These are phyloP conservation scores for Eleusine coracana DNA, from an alignment of 176 grass and related monocot genomes.

Conservation along the genomic window DNA sequence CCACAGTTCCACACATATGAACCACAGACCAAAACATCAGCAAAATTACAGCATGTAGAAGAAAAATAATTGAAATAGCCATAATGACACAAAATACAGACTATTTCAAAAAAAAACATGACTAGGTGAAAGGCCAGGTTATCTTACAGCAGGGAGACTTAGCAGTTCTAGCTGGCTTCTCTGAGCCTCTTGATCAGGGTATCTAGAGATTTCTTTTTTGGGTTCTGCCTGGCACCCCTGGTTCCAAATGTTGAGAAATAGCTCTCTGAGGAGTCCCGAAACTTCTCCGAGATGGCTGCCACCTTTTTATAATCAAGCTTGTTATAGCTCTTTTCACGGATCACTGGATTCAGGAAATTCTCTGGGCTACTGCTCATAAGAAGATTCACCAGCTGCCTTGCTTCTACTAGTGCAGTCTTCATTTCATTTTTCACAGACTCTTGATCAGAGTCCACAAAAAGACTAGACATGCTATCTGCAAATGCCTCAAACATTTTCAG, in stretches of 20 bases:
- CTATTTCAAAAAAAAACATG: constrained; percentile 45
- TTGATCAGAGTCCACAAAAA: constrained; percentile 68
- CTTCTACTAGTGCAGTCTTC: constrained; percentile 75
- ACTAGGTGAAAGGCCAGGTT: constrained; percentile 39
- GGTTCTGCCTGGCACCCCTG: constrained; percentile 73
- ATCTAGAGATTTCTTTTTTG: constrained; percentile 91
- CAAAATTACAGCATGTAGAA: constrained; percentile 45
- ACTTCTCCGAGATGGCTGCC: constrained; percentile 80
- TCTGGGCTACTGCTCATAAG: constrained; percentile 93
- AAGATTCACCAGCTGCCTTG: constrained; percentile 88
- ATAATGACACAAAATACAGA: constrained; percentile 51
- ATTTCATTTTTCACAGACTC: constrained; percentile 61
- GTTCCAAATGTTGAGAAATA: constrained; percentile 86
- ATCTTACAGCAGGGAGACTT: constrained; percentile 47
- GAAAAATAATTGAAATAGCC: constrained; percentile 38
- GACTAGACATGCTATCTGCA: constrained; percentile 60
- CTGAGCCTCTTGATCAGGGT: constrained; percentile 87
- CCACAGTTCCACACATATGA: constrained; percentile 31
- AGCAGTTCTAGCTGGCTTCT: constrained; percentile 70
- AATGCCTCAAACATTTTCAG: constrained; percentile 90
- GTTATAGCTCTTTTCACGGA: constrained; percentile 85
- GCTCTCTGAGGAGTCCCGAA: constrained; percentile 91
- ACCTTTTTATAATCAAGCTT: constrained; percentile 98
- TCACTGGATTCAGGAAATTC: constrained; percentile 90
- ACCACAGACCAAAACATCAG: constrained; percentile 42